phyloP scores from a whole-genome alignment of 805 yeast species.

The Monosporozyma yasuniensis region DNA sequence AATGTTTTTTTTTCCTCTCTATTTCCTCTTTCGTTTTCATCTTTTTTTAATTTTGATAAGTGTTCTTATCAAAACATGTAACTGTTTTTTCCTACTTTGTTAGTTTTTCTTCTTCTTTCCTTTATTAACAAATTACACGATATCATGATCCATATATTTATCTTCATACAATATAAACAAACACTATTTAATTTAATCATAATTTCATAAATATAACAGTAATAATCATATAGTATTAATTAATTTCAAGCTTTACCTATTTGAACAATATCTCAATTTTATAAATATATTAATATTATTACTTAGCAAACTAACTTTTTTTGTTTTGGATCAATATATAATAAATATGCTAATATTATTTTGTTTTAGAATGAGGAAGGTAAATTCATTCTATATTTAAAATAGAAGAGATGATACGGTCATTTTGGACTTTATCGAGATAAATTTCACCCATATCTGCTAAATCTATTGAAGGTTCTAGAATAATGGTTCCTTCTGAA shows the following conservation, averaged over 20 bases:
- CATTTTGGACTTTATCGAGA: background rate
- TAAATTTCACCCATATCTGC: background rate
- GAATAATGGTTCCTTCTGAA: background rate
- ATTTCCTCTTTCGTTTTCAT: background rate
- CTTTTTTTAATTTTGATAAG: background rate
- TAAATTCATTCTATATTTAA: background rate
- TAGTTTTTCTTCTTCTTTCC: background rate
- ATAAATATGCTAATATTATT: no score
- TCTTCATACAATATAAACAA: background rate
- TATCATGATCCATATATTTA: background rate
- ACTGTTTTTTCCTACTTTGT: background rate
- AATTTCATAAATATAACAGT: background rate
- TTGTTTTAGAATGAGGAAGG: no score
- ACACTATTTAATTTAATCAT: background rate
- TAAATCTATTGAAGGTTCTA: background rate
- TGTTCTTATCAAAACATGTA: background rate
- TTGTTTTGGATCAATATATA: no score
- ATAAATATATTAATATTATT: no score
- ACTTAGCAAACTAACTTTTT: no score
- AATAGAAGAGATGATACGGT: background rate
- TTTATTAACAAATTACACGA: background rate
- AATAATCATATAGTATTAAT: background rate
- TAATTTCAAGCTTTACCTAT: no score
- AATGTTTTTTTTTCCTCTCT: background rate
- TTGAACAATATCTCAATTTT: no score